Evolutionary conservation across 2,329 filamentous ascomycete species (phyloP).

Genomic region (Epichloe gansuensis): DNA sequence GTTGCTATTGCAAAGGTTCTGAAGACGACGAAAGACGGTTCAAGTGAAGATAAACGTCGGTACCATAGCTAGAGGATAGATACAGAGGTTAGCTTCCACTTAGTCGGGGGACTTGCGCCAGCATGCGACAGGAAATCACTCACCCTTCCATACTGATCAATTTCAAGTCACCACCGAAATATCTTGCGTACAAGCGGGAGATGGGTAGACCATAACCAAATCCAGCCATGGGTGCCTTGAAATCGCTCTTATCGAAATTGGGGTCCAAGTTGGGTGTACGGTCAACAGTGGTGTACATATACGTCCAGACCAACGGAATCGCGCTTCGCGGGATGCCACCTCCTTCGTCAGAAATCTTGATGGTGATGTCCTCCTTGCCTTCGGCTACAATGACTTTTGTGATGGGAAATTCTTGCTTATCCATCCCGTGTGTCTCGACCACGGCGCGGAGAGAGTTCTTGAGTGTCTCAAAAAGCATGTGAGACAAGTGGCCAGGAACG

Average conservation of each 20-base stretch:
- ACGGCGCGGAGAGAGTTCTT: constrained; percentile 97
- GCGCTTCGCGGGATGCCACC: constrained; percentile 86
- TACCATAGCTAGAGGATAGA: constrained; percentile 61
- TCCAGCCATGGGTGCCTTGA: constrained; percentile 97
- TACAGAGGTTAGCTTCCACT: constrained; percentile 10
- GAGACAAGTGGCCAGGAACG: constrained; percentile 92
- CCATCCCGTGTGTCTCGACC: constrained; percentile 86
- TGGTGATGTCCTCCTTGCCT: constrained; percentile 96
- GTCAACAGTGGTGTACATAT: constrained; percentile 99
- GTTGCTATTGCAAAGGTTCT: constrained; percentile 89
- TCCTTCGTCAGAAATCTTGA: constrained; percentile 95
- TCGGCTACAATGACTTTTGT: constrained; percentile 97
- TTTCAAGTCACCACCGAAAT: constrained; percentile 95
- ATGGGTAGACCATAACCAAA: constrained; percentile 98
- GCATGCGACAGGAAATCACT: constrained; percentile 22
- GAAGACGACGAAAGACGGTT: constrained; percentile 92
- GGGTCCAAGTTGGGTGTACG: constrained; percentile 89
- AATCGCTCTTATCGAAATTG: constrained; percentile 97
- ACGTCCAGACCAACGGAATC: constrained; percentile 98
- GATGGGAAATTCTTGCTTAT: constrained; percentile 90
- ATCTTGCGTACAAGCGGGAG: constrained; percentile 82
- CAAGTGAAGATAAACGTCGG: constrained; percentile 94
- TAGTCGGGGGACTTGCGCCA: not conserved
- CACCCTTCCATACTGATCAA: constrained; percentile 99
- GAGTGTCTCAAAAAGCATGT: constrained; percentile 98